Percentiles rank a stretch among this genome's conserved stretches.
Evolutionary conservation across 495 filamentous ascomycete species (phyloP).

Genomic region (Hypoxylon subgilvum): DNA sequence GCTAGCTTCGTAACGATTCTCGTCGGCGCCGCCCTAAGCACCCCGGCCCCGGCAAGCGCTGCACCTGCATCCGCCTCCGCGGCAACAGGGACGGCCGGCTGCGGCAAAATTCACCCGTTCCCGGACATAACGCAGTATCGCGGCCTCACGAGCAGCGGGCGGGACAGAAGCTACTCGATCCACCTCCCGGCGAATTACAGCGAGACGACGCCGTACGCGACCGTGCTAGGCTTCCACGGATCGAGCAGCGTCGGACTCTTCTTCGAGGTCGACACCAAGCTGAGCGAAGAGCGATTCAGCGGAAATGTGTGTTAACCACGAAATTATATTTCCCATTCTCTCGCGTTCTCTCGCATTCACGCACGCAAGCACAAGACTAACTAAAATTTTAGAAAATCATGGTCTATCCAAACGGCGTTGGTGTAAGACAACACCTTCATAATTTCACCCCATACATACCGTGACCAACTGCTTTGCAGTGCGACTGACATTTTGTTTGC

Average conservation of each 20-base stretch:
- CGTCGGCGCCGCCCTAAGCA: slow-evolving; percentile 4
- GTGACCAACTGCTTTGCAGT: neutral
- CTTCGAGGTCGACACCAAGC: slow-evolving; percentile 41
- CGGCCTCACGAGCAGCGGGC: slow-evolving; percentile 36
- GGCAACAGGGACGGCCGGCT: slow-evolving; percentile 26
- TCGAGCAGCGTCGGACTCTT: slow-evolving; percentile 42
- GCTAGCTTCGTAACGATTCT: slow-evolving; percentile 9
- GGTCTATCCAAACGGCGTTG: slow-evolving; percentile 42
- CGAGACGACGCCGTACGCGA: slow-evolving; percentile 33
- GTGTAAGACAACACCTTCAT: slow-evolving; percentile 20
- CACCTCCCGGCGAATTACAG: slow-evolving; percentile 36
- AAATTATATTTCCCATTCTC: neutral
- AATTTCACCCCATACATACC: neutral
- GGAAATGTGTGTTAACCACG: slow-evolving; percentile 19
- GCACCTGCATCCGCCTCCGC: slow-evolving; percentile 4
- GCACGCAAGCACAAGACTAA: too few species aligned
- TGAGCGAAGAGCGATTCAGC: slow-evolving; percentile 37
- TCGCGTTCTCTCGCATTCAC: neutral
- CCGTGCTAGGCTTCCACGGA: slow-evolving; percentile 41
- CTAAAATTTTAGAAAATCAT: slow-evolving; percentile 40
- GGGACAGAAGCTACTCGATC: slow-evolving; percentile 36
- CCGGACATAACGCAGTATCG: slow-evolving; percentile 31
- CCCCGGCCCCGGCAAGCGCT: neutral
- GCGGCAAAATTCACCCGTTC: slow-evolving; percentile 32
- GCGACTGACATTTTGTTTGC: neutral